Evolutionary conservation across 495 filamentous ascomycete genomes (phyloP), one percentile per base, ranked within the genome.

Genomic region (Penicillium steckii): DNA sequence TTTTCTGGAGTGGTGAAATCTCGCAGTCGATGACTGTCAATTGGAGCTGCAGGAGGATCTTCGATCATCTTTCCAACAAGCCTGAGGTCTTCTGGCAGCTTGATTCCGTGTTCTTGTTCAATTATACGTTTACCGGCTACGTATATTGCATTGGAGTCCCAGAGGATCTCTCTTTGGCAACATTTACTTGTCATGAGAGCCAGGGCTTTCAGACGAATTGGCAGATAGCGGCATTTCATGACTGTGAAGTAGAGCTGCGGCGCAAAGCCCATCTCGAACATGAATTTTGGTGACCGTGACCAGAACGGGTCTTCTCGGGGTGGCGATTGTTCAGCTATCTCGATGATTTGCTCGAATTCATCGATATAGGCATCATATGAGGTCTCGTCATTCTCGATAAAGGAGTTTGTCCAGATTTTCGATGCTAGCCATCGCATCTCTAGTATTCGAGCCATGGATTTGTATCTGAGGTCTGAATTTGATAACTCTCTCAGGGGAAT

Each of bases 291-390:
- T 1, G 26, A 17, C 19, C 21, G 21, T 18, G 26, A 35, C 44
- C 26, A 47, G 18, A 35, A 33, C 1, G 27, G 29, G 23, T 47
- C 44, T n/a, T 47, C 19, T 8, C 6, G 8, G 0, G 44, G 44
- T 4, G 27, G 27, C 23, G 44, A 13, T n/a, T 47, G 29, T n/a
- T 29, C 26, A 8, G 44, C 44, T 3, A 47, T 30, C 44, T 47
- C 44, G 17, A 47, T 19, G 5, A 47, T 47, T 18, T n/a, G 44
- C 29, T 47, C 44, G n/a, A 47, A 47, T 29, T 47, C 27, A 47
- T 47, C 44, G 10, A 47, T 33, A 12, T 47, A 33, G 2, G 44
- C 27, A 17, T 47, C 29, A 8, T 47, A 47, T 3, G 26, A 26
- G 26, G 26, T 22, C 17, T 47, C 44, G 9, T 41, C 38, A 21